Conservation (phyloP, 768 basidiomycete genomes). For the Cantharellus anzutake region DNA sequence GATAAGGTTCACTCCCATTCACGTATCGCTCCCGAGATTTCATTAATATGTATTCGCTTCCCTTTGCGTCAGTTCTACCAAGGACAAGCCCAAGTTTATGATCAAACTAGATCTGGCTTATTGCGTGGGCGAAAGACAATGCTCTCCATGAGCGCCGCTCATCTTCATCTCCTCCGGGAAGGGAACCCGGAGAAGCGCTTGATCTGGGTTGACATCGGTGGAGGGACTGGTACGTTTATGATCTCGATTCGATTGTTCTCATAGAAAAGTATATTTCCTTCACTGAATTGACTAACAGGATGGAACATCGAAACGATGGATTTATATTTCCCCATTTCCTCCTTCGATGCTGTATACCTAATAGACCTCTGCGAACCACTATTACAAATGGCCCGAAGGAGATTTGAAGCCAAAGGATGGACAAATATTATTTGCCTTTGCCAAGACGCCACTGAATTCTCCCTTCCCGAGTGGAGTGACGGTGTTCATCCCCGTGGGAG, state of each 20-base stretch:
- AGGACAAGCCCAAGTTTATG: constrained; percentile 56
- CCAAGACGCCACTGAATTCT: constrained; percentile 52
- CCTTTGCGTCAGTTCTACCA: constrained; percentile 29
- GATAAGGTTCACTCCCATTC: background rate
- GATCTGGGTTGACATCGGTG: constrained; percentile 65
- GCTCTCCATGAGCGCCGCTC: constrained; percentile 44
- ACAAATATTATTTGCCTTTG: constrained; percentile 51
- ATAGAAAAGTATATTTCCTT: background rate
- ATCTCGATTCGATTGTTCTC: background rate
- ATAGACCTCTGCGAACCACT: constrained; percentile 58
- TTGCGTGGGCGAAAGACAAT: constrained; percentile 55
- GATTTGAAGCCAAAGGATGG: constrained; percentile 51
- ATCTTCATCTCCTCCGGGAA: constrained; percentile 31
- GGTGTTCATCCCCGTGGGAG: constrained; percentile 33
- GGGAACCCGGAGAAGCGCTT: constrained; percentile 27
- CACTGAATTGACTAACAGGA: constrained; percentile 14
- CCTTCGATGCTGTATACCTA: constrained; percentile 50
- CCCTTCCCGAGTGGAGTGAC: constrained; percentile 36
- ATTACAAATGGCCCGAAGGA: constrained; percentile 46
- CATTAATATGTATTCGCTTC: background rate
- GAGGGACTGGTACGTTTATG: constrained; percentile 31
- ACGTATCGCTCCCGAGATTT: background rate
- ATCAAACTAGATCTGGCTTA: constrained; percentile 39
- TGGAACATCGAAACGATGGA: constrained; percentile 63
- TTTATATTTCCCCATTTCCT: constrained; percentile 32